Evolutionary conservation across 2,329 filamentous ascomycete genomes (phyloP).

Genomic region (Hypoxylon sp.): DNA sequence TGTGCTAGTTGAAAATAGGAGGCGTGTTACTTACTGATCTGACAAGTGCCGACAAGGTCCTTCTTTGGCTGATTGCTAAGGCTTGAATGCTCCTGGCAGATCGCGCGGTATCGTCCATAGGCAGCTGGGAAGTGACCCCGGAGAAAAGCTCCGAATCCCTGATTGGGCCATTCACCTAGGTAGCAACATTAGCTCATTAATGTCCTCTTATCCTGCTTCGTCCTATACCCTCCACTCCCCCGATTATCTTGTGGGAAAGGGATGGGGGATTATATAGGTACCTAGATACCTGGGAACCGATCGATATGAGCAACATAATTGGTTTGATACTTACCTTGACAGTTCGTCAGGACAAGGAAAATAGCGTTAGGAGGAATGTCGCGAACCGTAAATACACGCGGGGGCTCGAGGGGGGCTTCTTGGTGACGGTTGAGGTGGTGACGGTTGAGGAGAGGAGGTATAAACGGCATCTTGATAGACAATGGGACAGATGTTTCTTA

Average conservation of each 20-base stretch:
- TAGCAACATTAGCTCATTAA: background rate
- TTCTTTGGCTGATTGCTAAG: background rate
- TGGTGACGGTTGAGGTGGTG: background rate
- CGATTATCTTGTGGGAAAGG: background rate
- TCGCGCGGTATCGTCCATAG: slow-evolving; percentile 1
- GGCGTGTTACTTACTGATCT: slow-evolving; percentile 9
- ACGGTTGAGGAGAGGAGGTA: no score
- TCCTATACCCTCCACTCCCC: background rate
- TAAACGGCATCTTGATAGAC: background rate
- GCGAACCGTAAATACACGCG: background rate
- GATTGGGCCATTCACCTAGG: slow-evolving; percentile 14
- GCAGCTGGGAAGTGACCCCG: slow-evolving; percentile 3
- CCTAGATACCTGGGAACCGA: background rate
- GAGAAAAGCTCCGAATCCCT: slow-evolving; percentile 3
- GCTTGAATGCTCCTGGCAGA: background rate
- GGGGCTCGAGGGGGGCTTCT: background rate
- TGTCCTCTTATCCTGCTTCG: background rate
- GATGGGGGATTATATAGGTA: background rate
- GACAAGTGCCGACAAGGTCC: slow-evolving; percentile 3
- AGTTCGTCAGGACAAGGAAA: slow-evolving; percentile 16
- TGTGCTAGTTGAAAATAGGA: background rate
- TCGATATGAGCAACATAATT: background rate
- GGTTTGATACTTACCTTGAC: slow-evolving; percentile 25
- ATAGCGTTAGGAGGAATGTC: background rate
- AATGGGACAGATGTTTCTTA: background rate